Percentiles rank a stretch among this genome's conserved stretches.
phyloP scores from a whole-genome alignment of 805 yeast species.

The Cyberlindnera samutprakarnensis region DNA sequence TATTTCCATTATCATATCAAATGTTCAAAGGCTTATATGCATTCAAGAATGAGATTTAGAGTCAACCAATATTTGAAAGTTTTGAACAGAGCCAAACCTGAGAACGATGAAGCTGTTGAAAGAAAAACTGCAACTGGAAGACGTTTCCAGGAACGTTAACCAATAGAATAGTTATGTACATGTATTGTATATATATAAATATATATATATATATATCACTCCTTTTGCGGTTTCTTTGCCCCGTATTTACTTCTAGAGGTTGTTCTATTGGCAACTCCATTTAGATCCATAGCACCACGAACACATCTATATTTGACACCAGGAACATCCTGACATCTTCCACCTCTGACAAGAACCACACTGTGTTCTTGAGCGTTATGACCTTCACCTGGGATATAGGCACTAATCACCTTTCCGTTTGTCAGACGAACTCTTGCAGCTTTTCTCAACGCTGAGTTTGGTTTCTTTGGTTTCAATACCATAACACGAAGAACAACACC shows the following conservation, averaged over 20 bases:
- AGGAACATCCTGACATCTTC: slow-evolving; percentile 95
- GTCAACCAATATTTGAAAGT: slow-evolving; percentile 92
- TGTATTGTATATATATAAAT: slow-evolving; percentile 1
- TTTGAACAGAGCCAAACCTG: slow-evolving; percentile 94
- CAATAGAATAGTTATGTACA: neutral
- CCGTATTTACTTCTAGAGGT: slow-evolving; percentile 93
- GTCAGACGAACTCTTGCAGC: slow-evolving; percentile 91
- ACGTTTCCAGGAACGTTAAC: slow-evolving; percentile 18
- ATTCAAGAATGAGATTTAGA: slow-evolving; percentile 95
- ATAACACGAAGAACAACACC: slow-evolving; percentile 93
- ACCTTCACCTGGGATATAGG: slow-evolving; percentile 97
- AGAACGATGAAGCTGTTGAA: slow-evolving; percentile 62
- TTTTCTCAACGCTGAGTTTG: slow-evolving; percentile 96
- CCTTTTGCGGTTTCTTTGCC: slow-evolving; percentile 69
- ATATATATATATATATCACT: slow-evolving; percentile 3
- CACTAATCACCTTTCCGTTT: slow-evolving; percentile 82
- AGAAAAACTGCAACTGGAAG: slow-evolving; percentile 27
- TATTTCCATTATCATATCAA: slow-evolving; percentile 98
- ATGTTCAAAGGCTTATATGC: slow-evolving; percentile 97
- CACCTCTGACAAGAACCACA: slow-evolving; percentile 95
- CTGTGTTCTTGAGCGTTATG: slow-evolving; percentile 98
- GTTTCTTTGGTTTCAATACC: slow-evolving; percentile 96
- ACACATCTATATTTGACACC: slow-evolving; percentile 95
- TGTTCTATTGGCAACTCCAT: slow-evolving; percentile 89
- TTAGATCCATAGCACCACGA: slow-evolving; percentile 88